Base-by-base conservation (phyloP, 2,329 filamentous ascomycete genomes). In the Aspergillus vadensis region DNA sequence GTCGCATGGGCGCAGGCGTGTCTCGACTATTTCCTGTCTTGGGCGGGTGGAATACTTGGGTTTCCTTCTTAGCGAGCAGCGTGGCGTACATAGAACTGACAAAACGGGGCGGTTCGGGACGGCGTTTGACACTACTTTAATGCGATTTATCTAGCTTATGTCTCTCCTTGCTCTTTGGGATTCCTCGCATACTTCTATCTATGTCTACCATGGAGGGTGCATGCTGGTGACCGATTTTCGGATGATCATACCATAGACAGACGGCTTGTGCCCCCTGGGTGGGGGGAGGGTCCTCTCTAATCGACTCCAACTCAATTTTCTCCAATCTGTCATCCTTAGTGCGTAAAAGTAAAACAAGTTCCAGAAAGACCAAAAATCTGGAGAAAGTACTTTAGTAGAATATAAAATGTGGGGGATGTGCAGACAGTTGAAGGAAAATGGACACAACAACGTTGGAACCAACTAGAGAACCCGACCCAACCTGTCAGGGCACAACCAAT, bases 1-100 rank as follows among this genome's bases (percentile, higher is more conserved):
- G 47, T 12, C 47, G 4, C 47, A 27, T 50, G n/a, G 17, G 9
- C 12, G 32, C 32, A 36, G 15, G 39, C 25, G 39, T 47, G 30
- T 55, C 43, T 19, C 47, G 10, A 44, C 25, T 32, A 36, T 23
- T 55, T 47, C 52, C 12, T 36, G 23, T 36, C 27, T 12, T 30
- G 53, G n/a, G 7, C 17, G 19, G 36, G 30, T 55, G 25, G 41
- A 47, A 44, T 47, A 39, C 39, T 21, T 25, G n/a, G 51, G 51
- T 32, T 44, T 44, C 38, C 25, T 61, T 58, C 51, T 57, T 57
- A 66, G 69, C 65, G 54, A 72, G 69, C 69, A 63, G 71, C 70
- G 63, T 65, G 69, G 70, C 69, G 70, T 72, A 65, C 25, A 65
- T 49, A 53, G 47, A 63, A 56, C 52, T 27, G 39, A 59, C 57